A percentile compares a stretch with the other conserved stretches of the same genome.
Conservation (phyloP, 352 stramenopile genomes). For the Pilasporangium apinafurcum region DNA sequence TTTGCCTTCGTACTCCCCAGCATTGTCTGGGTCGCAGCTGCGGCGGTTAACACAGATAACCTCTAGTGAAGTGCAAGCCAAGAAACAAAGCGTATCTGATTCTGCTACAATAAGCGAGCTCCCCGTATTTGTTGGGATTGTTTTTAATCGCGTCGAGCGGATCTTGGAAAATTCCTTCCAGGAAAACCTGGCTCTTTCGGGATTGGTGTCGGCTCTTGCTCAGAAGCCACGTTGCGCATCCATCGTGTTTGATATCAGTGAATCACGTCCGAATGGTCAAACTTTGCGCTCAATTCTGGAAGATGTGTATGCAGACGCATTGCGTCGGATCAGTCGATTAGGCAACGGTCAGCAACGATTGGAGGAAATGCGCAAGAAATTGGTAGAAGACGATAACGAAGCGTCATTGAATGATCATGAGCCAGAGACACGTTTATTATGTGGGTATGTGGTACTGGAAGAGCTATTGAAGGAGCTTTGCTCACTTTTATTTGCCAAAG, state of each 20-base stretch:
- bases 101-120: constrained; percentile 4
- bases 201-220: constrained; percentile 63
- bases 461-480: constrained; percentile 85
- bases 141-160: constrained; percentile 68
- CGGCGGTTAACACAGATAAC: neutral
- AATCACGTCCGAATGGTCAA: constrained; percentile 25
- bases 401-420: constrained; percentile 54
- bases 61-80: neutral
- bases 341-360: constrained; percentile 36
- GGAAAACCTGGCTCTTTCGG: constrained; percentile 77
- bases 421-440: constrained; percentile 54
- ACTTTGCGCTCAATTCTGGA: constrained; percentile 77
- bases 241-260: constrained; percentile 50
- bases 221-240: constrained; percentile 45
- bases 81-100: constrained; percentile 4
- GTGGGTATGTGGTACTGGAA: constrained; percentile 74
- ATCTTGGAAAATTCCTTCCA: constrained; percentile 79
- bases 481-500: constrained; percentile 69
- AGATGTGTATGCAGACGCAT: constrained; percentile 65
- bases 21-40: constrained; percentile 13
- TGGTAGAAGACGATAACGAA: constrained; percentile 68
- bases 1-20: constrained; percentile 63
- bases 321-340: constrained; percentile 52
- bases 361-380: constrained; percentile 47
- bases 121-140: constrained; percentile 63